Conservation (phyloP, 2,329 filamentous ascomycete genomes). For the Ophiocordyceps sinensis region DNA sequence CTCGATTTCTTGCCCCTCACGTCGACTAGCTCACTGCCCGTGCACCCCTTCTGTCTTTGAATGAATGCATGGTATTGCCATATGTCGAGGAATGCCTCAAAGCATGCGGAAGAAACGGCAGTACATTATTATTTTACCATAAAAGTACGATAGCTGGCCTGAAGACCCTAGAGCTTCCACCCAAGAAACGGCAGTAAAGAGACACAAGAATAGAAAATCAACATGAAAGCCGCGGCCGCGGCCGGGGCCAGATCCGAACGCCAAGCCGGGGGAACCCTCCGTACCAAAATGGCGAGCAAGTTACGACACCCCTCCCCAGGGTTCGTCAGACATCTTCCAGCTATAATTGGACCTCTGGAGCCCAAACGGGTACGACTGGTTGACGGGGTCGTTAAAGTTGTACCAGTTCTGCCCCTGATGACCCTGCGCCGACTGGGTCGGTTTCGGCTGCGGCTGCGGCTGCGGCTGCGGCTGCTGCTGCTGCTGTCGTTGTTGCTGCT, state of each 20-base stretch:
- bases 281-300: neutral
- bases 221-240: neutral
- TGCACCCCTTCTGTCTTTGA: too few relatives aligned
- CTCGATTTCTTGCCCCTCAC: too few relatives aligned
- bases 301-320: conserved; percentile 6
- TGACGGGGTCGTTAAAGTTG: conserved; percentile 6
- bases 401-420: conserved; percentile 2
- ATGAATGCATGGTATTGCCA: too few relatives aligned
- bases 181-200: neutral
- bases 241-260: neutral
- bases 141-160: too few relatives aligned
- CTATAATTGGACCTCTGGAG: conserved; percentile 11
- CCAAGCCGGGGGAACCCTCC: neutral
- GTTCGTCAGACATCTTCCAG: conserved; percentile 8
- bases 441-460: neutral
- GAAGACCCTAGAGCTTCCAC: too few relatives aligned
- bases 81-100: too few relatives aligned
- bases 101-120: too few relatives aligned
- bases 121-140: too few relatives aligned
- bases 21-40: too few relatives aligned
- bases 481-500: neutral
- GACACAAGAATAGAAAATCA: neutral
- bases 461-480: neutral
- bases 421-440: neutral
- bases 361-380: conserved; percentile 6